Evolutionary conservation across 345 rosid species (phyloP).

Genomic region (Raphanus raphanistrum): DNA sequence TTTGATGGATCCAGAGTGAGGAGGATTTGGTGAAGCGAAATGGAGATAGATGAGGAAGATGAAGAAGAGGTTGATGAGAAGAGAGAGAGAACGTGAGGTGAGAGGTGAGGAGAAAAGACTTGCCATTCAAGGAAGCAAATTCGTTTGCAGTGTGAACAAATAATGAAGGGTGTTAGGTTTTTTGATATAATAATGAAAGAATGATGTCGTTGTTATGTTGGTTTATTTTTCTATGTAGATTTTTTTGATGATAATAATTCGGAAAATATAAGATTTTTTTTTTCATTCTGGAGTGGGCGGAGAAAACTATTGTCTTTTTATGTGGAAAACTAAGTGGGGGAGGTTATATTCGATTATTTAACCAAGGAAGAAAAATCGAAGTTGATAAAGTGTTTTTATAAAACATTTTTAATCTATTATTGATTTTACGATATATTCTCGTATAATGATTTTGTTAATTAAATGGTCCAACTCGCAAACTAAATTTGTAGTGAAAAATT

Average conservation of each 20-base stretch:
- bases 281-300: conserved; percentile 21
- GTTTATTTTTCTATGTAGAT: background rate
- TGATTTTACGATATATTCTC: conserved; percentile 31
- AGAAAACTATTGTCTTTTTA: conserved; percentile 33
- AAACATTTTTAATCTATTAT: background rate
- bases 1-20: background rate
- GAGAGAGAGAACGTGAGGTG: conserved; percentile 30
- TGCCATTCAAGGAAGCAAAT: conserved; percentile 31
- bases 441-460: background rate
- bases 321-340: conserved; percentile 37
- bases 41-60: conserved; percentile 38
- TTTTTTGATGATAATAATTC: conserved; percentile 7
- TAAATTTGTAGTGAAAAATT: conserved; percentile 8
- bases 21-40: conserved; percentile 22
- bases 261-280: conserved; percentile 10
- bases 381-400: conserved; percentile 30
- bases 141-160: conserved; percentile 15
- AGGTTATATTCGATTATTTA: conserved; percentile 37
- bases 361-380: conserved; percentile 28
- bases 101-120: conserved; percentile 38
- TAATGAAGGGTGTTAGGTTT: conserved; percentile 25
- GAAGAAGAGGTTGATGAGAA: conserved; percentile 39
- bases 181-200: conserved; percentile 37
- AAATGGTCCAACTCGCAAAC: conserved; percentile 27
- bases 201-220: background rate